Evolutionary conservation across 2,329 filamentous ascomycete genomes (phyloP), one percentile per base, ranked within the genome.

Genomic region (Shiraia sp.): DNA sequence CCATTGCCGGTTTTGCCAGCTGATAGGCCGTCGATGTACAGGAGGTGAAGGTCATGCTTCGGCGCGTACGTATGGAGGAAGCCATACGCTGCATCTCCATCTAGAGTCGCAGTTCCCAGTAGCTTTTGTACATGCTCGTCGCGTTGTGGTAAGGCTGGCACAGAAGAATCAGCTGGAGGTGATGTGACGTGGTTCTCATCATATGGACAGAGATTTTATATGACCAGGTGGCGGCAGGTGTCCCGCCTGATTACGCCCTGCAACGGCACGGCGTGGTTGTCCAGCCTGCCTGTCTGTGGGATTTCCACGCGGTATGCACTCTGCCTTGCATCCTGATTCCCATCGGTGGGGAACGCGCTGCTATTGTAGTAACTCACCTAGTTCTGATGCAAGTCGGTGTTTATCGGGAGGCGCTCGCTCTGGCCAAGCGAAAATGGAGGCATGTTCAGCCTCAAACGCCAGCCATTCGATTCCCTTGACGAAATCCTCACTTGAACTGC

Each of bases 391-490:
- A 12, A 34, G 36, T 7, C n/a, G 28, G 9, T 9, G 9, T 3
- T 40, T 26, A 25, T 36, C 16, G n/a, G 37, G 35, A 12, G 34
- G 42, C 22, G 37, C 30, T 32, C 42, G 28, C 22, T 37, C 45
- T 7, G 55, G 51, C 13, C 65, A 63, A 1, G 85, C 82, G 67
- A 90, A 90, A 2, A 74, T 61, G 51, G 86, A 74, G 0, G 86
- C 83, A 65, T 90, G 87, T 55, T 90, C 86, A 3, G 85, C 78
- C 62, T 90, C 87, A 57, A 90, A 90, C 0, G 87, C 87, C 1
- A 90, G 72, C 86, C 87, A 90, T 55, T 90, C 83, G 3, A 75
- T 78, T 0, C 75, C 77, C 2, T 68, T 64, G 0, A 87, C 75
- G 0, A 75, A 71, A 1, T 76, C 65, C 1, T 71, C 52, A 0